A percentile compares a stretch with the other conserved stretches of the same genome.
Conservation (phyloP, 306 rosid genomes). For the Pyrus betulifolia region DNA sequence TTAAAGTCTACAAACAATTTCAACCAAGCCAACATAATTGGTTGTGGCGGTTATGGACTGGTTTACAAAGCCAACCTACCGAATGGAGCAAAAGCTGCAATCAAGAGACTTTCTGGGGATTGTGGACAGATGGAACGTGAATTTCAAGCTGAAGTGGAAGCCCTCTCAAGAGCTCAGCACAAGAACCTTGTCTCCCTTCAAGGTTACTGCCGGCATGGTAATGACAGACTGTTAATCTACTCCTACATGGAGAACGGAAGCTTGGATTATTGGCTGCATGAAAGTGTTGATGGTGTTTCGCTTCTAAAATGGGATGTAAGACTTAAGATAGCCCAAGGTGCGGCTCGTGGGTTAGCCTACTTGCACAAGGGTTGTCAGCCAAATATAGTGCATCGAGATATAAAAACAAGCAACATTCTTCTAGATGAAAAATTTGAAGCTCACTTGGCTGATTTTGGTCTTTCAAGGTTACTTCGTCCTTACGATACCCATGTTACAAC, state of each 20-base stretch:
- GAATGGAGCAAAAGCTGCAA: conserved; percentile 58
- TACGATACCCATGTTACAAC: conserved; percentile 76
- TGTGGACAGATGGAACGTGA: conserved; percentile 86
- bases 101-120: conserved; percentile 79
- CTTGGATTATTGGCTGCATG: conserved; percentile 81
- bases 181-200: conserved; percentile 74
- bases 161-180: conserved; percentile 85
- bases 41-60: conserved; percentile 85
- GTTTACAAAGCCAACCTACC: conserved; percentile 80
- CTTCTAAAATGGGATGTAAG: conserved; percentile 60
- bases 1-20: conserved; percentile 64
- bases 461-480: conserved; percentile 62
- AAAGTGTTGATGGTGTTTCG: conserved; percentile 43
- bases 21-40: conserved; percentile 72
- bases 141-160: conserved; percentile 84
- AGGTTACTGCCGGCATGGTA: conserved; percentile 63
- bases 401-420: conserved; percentile 78
- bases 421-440: conserved; percentile 60
- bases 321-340: conserved; percentile 65
- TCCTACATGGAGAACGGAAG: conserved; percentile 86
- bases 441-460: conserved; percentile 79
- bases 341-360: conserved; percentile 68
- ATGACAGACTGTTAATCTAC: conserved; percentile 62
- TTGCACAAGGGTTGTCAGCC: conserved; percentile 72
- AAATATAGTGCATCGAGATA: conserved; percentile 63